Percentiles rank a stretch among this genome's conserved stretches.
Evolutionary conservation across 2,329 filamentous ascomycete species (phyloP).

Genomic region (Aspergillus neoniger): DNA sequence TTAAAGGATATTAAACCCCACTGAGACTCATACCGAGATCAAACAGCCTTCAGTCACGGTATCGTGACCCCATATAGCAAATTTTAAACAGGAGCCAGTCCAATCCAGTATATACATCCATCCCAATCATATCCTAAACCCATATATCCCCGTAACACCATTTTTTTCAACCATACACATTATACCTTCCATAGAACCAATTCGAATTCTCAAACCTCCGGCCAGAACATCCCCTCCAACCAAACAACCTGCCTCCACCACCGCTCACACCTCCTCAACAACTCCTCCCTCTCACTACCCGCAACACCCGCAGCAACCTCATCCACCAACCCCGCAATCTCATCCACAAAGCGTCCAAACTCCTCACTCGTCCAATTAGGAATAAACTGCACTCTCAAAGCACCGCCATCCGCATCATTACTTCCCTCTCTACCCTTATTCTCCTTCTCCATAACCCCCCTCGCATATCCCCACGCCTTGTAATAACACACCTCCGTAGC

Average conservation of each 20-base stretch:
- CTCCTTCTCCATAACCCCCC: conserved; percentile 34
- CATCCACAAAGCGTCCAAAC: conserved; percentile 62
- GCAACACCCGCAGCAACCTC: conserved; percentile 48
- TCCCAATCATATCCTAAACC: too few species aligned
- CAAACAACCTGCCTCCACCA: conserved; percentile 54
- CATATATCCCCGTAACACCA: too few species aligned
- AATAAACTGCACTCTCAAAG: conserved; percentile 65
- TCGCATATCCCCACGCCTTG: conserved; percentile 57
- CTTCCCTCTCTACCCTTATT: conserved; percentile 12
- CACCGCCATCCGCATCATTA: conserved; percentile 64
- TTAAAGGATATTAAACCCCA: too few species aligned
- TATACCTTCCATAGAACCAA: too few species aligned
- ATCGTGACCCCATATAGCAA: too few species aligned
- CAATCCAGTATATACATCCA: too few species aligned
- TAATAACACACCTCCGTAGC: conserved; percentile 70
- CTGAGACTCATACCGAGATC: too few species aligned
- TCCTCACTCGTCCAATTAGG: conserved; percentile 67
- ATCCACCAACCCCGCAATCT: conserved; percentile 59
- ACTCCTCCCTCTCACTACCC: conserved; percentile 32
- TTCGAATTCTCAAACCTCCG: conserved; percentile 31
- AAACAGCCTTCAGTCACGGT: too few species aligned
- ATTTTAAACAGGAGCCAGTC: too few species aligned
- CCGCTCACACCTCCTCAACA: conserved; percentile 48
- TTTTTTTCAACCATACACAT: too few species aligned
- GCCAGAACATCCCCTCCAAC: conserved; percentile 64